Conservation (phyloP, 108 stramenopile species). For the Thalassiosira profunda region DNA sequence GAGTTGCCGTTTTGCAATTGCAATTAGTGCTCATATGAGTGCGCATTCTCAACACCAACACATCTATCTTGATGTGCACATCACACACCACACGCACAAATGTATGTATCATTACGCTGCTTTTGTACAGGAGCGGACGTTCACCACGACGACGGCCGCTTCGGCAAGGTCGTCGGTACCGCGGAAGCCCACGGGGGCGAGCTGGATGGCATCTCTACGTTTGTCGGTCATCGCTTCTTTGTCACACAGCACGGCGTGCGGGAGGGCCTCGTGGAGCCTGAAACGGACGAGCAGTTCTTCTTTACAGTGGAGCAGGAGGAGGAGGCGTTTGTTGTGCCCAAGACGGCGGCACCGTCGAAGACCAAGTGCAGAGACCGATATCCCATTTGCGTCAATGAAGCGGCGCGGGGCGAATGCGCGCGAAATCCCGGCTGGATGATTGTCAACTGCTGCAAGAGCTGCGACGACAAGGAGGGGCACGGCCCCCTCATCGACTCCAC, state of each 20-base stretch:
- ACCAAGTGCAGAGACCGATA: slow-evolving; percentile 46
- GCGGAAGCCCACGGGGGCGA: slow-evolving; percentile 24
- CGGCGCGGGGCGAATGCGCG: slow-evolving; percentile 55
- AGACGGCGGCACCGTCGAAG: slow-evolving; percentile 23
- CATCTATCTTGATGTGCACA: too few species aligned
- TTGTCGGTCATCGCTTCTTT: slow-evolving; percentile 34
- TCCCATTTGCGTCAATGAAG: slow-evolving; percentile 48
- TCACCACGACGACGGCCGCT: slow-evolving; percentile 46
- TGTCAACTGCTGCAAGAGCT: slow-evolving; percentile 60
- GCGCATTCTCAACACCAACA: too few species aligned
- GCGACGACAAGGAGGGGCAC: slow-evolving; percentile 45
- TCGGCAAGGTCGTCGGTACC: slow-evolving; percentile 25
- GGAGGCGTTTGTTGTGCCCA: slow-evolving; percentile 27
- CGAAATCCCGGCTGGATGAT: slow-evolving; percentile 72
- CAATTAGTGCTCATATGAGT: too few species aligned
- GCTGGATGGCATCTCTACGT: neutral
- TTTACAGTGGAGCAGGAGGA: slow-evolving; percentile 10
- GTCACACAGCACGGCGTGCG: slow-evolving; percentile 45
- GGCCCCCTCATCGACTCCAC: slow-evolving; percentile 28
- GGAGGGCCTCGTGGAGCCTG: slow-evolving; percentile 39
- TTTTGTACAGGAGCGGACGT: too few species aligned
- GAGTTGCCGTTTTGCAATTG: too few species aligned
- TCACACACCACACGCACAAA: too few species aligned
- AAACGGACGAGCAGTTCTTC: slow-evolving; percentile 38
- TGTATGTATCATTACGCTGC: too few species aligned